Evolutionary conservation across 345 rosid species (phyloP).

Genomic region (Eucalyptus sideroxylon): DNA sequence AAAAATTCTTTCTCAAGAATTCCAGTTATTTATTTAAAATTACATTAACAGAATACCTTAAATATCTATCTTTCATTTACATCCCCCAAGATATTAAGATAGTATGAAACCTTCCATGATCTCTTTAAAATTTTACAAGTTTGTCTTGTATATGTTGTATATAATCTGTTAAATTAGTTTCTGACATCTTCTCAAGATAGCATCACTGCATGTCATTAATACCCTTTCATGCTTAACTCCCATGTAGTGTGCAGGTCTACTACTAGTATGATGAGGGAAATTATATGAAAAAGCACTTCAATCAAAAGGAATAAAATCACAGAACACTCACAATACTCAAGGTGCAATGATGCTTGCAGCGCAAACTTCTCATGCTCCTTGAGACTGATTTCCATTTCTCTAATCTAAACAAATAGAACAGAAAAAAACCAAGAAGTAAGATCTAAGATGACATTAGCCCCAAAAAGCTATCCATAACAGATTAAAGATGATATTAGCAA

Average conservation of each 20-base stretch:
- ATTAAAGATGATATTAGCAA: background rate
- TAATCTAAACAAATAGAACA: constrained; percentile 21
- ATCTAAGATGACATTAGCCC: background rate
- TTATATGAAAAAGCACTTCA: background rate
- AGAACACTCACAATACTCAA: constrained; percentile 42
- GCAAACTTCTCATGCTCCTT: constrained; percentile 68
- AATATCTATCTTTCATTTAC: background rate
- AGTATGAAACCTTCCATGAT: background rate
- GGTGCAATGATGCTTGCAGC: constrained; percentile 34
- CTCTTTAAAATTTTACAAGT: background rate
- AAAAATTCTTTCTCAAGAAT: background rate
- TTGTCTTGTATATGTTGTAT: background rate
- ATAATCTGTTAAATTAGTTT: background rate
- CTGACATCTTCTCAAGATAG: background rate
- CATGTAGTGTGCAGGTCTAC: background rate
- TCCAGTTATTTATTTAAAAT: background rate
- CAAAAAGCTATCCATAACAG: background rate
- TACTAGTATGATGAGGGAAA: background rate
- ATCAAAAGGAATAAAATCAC: background rate
- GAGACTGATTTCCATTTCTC: constrained; percentile 52
- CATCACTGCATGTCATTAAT: background rate
- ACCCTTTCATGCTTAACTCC: background rate
- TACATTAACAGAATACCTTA: background rate
- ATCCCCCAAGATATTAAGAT: background rate
- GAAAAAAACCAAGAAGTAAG: background rate